phyloP scores from a whole-genome alignment of 2,329 filamentous ascomycete genomes.

The Penicillium polonicum region DNA sequence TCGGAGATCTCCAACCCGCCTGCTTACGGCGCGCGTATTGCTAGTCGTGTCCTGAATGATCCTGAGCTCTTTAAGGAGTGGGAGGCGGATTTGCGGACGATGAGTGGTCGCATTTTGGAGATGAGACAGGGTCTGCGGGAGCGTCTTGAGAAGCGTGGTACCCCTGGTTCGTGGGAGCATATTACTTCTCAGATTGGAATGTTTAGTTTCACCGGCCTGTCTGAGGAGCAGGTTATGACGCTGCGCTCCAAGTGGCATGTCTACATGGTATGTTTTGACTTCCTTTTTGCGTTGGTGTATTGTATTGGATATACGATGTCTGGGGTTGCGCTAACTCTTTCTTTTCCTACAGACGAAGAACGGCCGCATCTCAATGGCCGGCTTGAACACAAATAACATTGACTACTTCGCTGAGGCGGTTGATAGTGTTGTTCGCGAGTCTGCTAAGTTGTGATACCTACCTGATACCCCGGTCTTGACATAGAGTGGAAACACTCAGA shows the following conservation, averaged over 20 bases:
- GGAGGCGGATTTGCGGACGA: constrained; percentile 86
- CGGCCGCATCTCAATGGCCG: constrained; percentile 96
- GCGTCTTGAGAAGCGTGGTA: constrained; percentile 80
- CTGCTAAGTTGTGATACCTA: constrained; percentile 22
- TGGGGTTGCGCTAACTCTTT: background rate
- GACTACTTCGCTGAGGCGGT: constrained; percentile 91
- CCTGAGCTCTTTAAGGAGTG: constrained; percentile 78
- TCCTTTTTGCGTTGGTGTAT: background rate
- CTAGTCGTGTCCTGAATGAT: constrained; percentile 80
- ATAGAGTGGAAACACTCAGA: background rate
- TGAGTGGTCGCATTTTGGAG: constrained; percentile 90
- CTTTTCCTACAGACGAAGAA: constrained; percentile 70
- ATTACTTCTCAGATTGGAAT: constrained; percentile 99
- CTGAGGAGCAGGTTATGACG: constrained; percentile 48
- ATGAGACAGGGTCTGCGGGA: constrained; percentile 79
- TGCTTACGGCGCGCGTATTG: constrained; percentile 89
- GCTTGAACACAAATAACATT: constrained; percentile 87
- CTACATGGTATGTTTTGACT: constrained; percentile 45
- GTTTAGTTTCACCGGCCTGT: constrained; percentile 77
- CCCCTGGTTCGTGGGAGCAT: constrained; percentile 91
- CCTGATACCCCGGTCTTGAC: constrained; percentile 6
- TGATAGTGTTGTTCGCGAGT: constrained; percentile 69
- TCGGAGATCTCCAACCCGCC: constrained; percentile 98
- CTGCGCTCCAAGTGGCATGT: constrained; percentile 51
- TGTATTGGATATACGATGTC: background rate